phyloP scores from a whole-genome alignment of 768 basidiomycete species.

The Lactarius sanguifluus region DNA sequence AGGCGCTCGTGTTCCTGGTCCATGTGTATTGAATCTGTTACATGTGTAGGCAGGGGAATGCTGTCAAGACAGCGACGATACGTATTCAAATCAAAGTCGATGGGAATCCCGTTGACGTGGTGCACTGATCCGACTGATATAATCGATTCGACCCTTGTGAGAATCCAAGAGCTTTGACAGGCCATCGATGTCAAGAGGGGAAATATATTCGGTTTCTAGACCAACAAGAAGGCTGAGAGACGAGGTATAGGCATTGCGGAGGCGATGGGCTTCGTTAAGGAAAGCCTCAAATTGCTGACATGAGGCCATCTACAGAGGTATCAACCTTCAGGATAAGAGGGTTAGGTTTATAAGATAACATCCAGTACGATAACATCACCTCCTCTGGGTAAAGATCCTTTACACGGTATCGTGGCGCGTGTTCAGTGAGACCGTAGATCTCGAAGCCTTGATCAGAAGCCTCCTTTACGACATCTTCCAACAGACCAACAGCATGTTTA shows the following conservation, averaged over 20 bases:
- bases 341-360: background rate
- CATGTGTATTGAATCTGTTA: slow-evolving; percentile 34
- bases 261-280: slow-evolving; percentile 73
- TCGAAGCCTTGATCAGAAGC: slow-evolving; percentile 79
- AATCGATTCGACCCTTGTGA: slow-evolving; percentile 63
- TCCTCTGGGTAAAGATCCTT: slow-evolving; percentile 95
- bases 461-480: slow-evolving; percentile 79
- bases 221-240: slow-evolving; percentile 81
- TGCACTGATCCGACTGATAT: slow-evolving; percentile 92
- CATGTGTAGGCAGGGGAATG: slow-evolving; percentile 34
- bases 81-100: slow-evolving; percentile 84
- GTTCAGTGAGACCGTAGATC: slow-evolving; percentile 87
- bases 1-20: slow-evolving; percentile 35
- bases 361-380: slow-evolving; percentile 45
- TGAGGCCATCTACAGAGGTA: slow-evolving; percentile 51
- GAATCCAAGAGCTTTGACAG: slow-evolving; percentile 53
- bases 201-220: slow-evolving; percentile 90
- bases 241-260: slow-evolving; percentile 61
- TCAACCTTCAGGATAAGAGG: slow-evolving; percentile 47
- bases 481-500: slow-evolving; percentile 76
- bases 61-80: slow-evolving; percentile 60
- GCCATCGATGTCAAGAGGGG: slow-evolving; percentile 57
- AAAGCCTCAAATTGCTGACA: slow-evolving; percentile 69
- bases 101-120: slow-evolving; percentile 83
- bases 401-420: slow-evolving; percentile 82